Base-by-base conservation (phyloP, 768 basidiomycete genomes). In the Boletus reticuloceps region DNA sequence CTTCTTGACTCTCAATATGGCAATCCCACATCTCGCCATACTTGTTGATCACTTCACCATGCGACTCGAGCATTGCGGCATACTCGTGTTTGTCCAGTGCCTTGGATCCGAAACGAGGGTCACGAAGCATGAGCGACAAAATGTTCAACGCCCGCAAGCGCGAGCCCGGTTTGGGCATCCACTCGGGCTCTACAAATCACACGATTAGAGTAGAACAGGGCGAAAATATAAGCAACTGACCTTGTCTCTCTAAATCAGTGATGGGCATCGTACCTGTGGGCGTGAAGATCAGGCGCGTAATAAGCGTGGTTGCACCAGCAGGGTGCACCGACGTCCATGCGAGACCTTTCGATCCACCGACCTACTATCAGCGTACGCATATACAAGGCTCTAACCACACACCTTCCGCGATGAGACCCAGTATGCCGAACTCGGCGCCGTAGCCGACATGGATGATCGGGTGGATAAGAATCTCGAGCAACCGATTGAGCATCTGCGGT, bases 331-430 rank as follows among this genome's bases (percentile, higher is more conserved):
- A 76, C 2, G 82, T 72, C 67, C 81, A 78, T 1, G 86, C 83
- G 5, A 87, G 78, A 42, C 85, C 86, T 84, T 48, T 38, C n/a
- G 44, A 57, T n/a, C 22, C 55, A 27, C 44, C 48, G 45, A 20
- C 4, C 20, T 17, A 13, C 5, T 41, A 57, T 40, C 19, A 50
- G 25, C 39, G 20, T 32, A 16, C 25, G 36, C 44, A 22, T 22
- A 6, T 5, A 29, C 16, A 29, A 36, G n/a, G 4, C 19, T 20
- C 6, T 5, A 5, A 40, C 17, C 6, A 47, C 47, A 11, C 29
- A 84, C 87, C 86, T 75, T 89, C 87, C 4, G 81, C 81, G 4
- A 84, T 70, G 58, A 86, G 74, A 2, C 86, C 87, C 12, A 78
- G 79, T 34, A 88, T 49, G 14, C 78, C 78, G 54, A 89, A 88